Conservation (phyloP, 2,329 filamentous ascomycete genomes). For the Penicillium italicum region DNA sequence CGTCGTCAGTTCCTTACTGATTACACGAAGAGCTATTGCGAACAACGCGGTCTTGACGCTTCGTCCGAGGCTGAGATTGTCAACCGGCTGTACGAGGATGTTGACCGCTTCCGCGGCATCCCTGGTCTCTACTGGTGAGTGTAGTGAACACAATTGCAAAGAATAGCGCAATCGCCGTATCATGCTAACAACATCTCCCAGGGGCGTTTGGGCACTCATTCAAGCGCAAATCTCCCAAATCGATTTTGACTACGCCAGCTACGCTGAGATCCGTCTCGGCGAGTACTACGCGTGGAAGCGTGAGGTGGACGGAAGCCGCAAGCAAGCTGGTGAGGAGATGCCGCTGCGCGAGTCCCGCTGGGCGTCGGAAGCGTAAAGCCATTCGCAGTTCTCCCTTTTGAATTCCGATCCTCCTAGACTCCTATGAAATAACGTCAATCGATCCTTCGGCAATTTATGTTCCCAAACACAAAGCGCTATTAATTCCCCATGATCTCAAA, state of each 20-base stretch:
- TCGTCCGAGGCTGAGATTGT: conserved; percentile 59
- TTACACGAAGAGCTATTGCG: conserved; percentile 74
- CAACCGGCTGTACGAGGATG: conserved; percentile 68
- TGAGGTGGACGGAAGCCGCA: conserved; percentile 63
- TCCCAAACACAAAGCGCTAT: background rate
- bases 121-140: conserved; percentile 73
- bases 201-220: conserved; percentile 94
- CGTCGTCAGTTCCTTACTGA: conserved; percentile 77
- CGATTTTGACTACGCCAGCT: conserved; percentile 92
- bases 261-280: conserved; percentile 78
- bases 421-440: background rate
- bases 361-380: conserved; percentile 55
- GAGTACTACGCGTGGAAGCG: conserved; percentile 94
- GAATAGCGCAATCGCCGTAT: no score
- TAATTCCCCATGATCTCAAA: background rate
- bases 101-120: conserved; percentile 82
- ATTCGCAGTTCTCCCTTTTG: background rate
- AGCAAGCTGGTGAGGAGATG: conserved; percentile 54
- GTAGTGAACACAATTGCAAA: background rate
- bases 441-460: background rate
- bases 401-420: background rate
- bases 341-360: conserved; percentile 76
- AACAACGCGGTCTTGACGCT: conserved; percentile 40
- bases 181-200: conserved; percentile 39
- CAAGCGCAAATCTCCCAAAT: conserved; percentile 93